Evolutionary conservation across 2,329 filamentous ascomycete species (phyloP).

Genomic region (Fusarium sp.): DNA sequence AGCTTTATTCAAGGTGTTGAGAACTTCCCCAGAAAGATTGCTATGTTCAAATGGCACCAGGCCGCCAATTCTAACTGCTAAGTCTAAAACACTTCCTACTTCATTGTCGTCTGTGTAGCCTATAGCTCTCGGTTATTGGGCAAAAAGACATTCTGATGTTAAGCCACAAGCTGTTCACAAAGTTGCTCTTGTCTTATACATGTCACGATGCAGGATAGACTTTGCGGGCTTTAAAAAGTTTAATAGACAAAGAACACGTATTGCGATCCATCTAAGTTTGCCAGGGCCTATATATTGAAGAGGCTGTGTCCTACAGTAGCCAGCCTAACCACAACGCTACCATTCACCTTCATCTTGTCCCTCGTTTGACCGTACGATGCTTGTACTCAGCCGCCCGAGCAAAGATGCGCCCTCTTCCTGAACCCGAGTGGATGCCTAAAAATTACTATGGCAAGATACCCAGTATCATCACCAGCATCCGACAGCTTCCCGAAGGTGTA

Average conservation of each 20-base stretch:
- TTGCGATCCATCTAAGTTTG: not conserved
- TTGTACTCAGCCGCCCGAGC: not conserved
- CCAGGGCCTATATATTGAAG: not conserved
- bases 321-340: not conserved
- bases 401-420: constrained; percentile 14
- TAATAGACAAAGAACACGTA: not conserved
- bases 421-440: not conserved
- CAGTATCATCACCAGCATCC: constrained; percentile 12
- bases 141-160: not conserved
- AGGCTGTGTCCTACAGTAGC: not conserved
- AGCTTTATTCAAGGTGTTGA: not conserved
- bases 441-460: not conserved
- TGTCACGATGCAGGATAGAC: not conserved
- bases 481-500: not conserved
- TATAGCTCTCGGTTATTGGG: not conserved
- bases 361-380: accelerated
- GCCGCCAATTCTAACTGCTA: too few relatives aligned
- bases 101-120: accelerated
- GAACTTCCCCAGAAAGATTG: not conserved
- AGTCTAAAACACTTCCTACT: too few relatives aligned
- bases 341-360: not conserved
- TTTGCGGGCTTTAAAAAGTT: not conserved
- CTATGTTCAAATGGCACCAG: not conserved
- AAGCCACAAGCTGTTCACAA: not conserved
- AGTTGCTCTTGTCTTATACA: too few relatives aligned